These are phyloP conservation scores for Magnolia officinalis DNA, from an alignment of 164 flowering plant species.

Conservation along the genomic window DNA sequence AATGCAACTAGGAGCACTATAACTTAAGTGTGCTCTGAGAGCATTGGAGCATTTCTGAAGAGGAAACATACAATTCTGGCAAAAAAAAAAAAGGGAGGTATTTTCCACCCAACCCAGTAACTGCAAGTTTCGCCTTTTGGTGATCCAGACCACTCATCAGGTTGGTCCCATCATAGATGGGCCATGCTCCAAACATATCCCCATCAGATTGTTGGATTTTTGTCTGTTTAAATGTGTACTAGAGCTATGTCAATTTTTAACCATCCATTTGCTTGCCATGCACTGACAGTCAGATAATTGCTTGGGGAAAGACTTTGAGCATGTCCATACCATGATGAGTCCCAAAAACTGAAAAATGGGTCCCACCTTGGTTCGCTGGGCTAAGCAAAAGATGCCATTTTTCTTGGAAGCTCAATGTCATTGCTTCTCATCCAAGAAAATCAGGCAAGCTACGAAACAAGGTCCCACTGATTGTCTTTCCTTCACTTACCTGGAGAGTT, in stretches of 20 bases:
- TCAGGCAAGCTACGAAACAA: background rate
- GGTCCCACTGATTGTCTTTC: background rate
- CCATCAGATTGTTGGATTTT: background rate
- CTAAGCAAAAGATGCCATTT: background rate
- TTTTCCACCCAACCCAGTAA: background rate
- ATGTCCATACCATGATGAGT: background rate
- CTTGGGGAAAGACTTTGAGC: background rate
- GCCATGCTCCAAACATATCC: background rate
- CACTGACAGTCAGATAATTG: background rate
- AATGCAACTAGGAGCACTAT: too few relatives aligned
- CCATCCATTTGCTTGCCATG: background rate
- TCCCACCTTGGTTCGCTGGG: background rate
- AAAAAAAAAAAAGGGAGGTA: background rate
- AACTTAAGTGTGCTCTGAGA: too few relatives aligned
- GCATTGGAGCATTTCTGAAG: background rate
- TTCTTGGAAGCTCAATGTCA: too few relatives aligned
- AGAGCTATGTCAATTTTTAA: background rate
- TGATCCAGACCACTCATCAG: background rate
- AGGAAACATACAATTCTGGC: background rate
- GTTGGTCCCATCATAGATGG: background rate
- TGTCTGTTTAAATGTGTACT: background rate
- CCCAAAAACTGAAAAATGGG: background rate
- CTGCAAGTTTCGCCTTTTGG: background rate
- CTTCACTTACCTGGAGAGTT: constrained; percentile 84
- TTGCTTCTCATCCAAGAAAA: background rate